A percentile compares a stretch with the other conserved stretches of the same genome.
Evolutionary conservation across 331 rosid genomes (phyloP).

Genomic region (Prunus yedoensis): DNA sequence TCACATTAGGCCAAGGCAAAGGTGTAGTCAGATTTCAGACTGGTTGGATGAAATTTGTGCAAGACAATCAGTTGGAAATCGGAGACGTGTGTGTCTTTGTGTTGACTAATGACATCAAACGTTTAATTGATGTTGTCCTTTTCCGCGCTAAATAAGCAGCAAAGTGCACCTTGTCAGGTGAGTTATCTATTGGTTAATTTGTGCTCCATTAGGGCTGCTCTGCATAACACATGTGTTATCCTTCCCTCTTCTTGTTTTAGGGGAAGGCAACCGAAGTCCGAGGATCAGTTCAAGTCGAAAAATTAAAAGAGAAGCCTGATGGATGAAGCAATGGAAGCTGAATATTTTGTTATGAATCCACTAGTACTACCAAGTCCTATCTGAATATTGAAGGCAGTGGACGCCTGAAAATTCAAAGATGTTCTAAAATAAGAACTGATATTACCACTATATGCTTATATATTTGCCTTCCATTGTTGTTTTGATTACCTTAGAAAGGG

Average conservation of each 20-base stretch:
- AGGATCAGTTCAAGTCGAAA: neutral
- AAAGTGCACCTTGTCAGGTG: conserved; percentile 1
- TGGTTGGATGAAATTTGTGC: neutral
- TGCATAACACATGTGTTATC: neutral
- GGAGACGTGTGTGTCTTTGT: neutral
- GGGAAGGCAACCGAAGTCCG: neutral
- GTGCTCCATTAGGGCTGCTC: neutral
- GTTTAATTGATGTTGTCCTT: neutral
- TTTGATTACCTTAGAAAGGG: neutral
- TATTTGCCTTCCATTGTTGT: neutral
- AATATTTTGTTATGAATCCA: neutral
- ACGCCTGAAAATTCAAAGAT: neutral
- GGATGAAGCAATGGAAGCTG: neutral
- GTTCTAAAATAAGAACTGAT: neutral
- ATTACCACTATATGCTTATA: too few species aligned
- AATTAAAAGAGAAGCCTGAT: neutral
- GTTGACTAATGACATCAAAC: neutral
- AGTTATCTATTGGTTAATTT: neutral
- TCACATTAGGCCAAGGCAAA: neutral
- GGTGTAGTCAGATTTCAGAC: neutral
- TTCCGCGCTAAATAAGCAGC: neutral
- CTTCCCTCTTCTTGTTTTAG: neutral
- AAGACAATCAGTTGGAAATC: neutral
- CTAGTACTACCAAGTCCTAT: neutral
- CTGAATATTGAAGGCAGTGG: neutral